phyloP scores from a whole-genome alignment of 2,329 filamentous ascomycete genomes.

The Colletotrichum sojae region DNA sequence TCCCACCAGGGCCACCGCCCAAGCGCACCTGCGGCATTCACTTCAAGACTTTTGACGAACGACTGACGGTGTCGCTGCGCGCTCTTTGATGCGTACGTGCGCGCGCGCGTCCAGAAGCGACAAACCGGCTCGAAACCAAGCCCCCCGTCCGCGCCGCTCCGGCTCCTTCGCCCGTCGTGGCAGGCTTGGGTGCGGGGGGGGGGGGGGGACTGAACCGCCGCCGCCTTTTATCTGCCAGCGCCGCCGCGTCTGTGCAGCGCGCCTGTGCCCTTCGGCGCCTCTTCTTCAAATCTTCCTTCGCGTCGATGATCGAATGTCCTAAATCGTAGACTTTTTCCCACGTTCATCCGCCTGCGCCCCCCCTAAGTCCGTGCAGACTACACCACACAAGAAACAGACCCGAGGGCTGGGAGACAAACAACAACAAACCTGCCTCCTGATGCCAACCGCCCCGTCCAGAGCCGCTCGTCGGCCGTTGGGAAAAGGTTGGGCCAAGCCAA shows the following conservation, averaged over 20 bases:
- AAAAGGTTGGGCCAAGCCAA: not conserved
- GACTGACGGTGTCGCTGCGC: not conserved
- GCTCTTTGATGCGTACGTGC: not conserved
- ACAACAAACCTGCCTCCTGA: too few species aligned
- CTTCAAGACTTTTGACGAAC: conserved; percentile 4
- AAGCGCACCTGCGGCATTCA: not conserved
- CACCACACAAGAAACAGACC: not conserved
- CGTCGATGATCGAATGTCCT: not conserved
- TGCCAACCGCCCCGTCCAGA: not conserved
- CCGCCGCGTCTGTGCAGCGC: not conserved
- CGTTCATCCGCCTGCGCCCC: not conserved
- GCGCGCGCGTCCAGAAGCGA: not conserved
- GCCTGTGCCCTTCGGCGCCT: conserved; percentile 31
- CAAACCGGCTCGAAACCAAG: not conserved
- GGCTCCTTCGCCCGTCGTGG: not conserved
- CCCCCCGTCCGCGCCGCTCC: not conserved
- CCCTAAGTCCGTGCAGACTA: too few species aligned
- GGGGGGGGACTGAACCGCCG: not conserved
- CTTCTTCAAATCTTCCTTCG: not conserved
- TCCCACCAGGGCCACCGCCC: not conserved
- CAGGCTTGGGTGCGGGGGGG: too few species aligned
- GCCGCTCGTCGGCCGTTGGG: not conserved
- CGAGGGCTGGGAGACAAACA: not conserved
- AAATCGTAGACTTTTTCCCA: not conserved
- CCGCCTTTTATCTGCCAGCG: not conserved